Percentiles rank a stretch among this genome's conserved stretches.
Conservation (phyloP, 2,329 filamentous ascomycete genomes). For the Arthrinium phaeospermum region DNA sequence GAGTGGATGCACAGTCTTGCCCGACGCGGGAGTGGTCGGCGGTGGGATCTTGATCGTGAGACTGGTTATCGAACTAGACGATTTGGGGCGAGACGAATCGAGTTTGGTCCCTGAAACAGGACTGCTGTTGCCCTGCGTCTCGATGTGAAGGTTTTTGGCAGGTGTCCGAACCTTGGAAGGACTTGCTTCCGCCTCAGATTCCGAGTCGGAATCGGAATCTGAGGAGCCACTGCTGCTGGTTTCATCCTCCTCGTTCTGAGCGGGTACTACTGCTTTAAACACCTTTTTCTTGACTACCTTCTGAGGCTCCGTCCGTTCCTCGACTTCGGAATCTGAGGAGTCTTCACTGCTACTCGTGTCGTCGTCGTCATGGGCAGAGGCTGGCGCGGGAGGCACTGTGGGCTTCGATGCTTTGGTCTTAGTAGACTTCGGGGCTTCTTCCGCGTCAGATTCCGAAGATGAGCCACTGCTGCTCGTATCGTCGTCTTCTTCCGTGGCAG, state of each 20-base stretch:
- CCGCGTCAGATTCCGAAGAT: conserved; percentile 32
- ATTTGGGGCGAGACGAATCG: conserved; percentile 50
- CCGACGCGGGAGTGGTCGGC: conserved; percentile 48
- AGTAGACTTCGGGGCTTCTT: conserved; percentile 17
- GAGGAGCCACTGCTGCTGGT: conserved; percentile 44
- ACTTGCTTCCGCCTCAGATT: conserved; percentile 29
- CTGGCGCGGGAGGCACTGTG: neutral
- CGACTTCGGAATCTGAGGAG: conserved; percentile 33
- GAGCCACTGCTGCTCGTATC: conserved; percentile 46
- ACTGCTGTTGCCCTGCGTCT: conserved; percentile 27
- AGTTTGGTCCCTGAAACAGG: conserved; percentile 33
- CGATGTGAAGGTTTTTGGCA: conserved; percentile 30
- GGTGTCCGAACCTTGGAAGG: conserved; percentile 19
- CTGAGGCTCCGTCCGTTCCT: conserved; percentile 1
- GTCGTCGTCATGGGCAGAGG: conserved; percentile 25
- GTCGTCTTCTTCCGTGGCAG: conserved; percentile 29
- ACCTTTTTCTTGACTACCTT: neutral
- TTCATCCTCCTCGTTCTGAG: conserved; percentile 22
- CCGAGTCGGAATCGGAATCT: conserved; percentile 32
- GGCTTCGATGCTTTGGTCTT: neutral
- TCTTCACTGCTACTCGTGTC: conserved; percentile 46
- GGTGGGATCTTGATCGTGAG: conserved; percentile 64
- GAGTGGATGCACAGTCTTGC: conserved; percentile 74
- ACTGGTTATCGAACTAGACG: conserved; percentile 55
- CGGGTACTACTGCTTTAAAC: neutral